Conservation (phyloP, 371 early-diverging fungal species). For the Apophysomyces ossiformis region DNA sequence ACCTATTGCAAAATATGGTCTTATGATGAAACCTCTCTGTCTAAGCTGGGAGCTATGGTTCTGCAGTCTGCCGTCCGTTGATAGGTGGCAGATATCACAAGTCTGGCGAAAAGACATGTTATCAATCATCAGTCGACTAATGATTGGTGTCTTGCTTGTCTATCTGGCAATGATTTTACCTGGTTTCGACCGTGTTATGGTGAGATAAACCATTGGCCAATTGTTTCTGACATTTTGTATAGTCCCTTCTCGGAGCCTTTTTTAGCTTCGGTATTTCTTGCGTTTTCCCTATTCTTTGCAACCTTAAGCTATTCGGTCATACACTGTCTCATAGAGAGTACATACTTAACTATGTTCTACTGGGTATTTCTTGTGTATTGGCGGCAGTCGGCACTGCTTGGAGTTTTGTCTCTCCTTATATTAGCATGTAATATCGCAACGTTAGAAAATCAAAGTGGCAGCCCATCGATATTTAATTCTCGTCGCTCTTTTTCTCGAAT, state of each 20-base stretch:
- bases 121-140: constrained; percentile 21
- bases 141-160: constrained; percentile 36
- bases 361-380: constrained; percentile 30
- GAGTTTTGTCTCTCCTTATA: constrained; percentile 27
- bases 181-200: constrained; percentile 64
- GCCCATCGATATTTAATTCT: too few relatives aligned
- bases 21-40: constrained; percentile 59
- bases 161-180: constrained; percentile 58
- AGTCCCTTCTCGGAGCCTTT: constrained; percentile 58
- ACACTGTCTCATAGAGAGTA: constrained; percentile 24
- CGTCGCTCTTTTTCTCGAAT: too few relatives aligned
- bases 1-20: constrained; percentile 67
- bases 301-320: constrained; percentile 50
- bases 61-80: constrained; percentile 18
- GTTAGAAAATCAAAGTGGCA: too few relatives aligned
- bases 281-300: constrained; percentile 57
- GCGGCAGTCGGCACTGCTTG: constrained; percentile 39
- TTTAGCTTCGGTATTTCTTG: constrained; percentile 63
- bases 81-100: constrained; percentile 13
- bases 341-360: constrained; percentile 25
- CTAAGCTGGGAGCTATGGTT: constrained; percentile 50
- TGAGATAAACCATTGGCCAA: not conserved
- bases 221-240: too few relatives aligned
- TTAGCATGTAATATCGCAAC: too few relatives aligned
- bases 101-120: not conserved